phyloP scores from a whole-genome alignment of 176 grass and related monocot species.

The Luzula sylvatica region DNA sequence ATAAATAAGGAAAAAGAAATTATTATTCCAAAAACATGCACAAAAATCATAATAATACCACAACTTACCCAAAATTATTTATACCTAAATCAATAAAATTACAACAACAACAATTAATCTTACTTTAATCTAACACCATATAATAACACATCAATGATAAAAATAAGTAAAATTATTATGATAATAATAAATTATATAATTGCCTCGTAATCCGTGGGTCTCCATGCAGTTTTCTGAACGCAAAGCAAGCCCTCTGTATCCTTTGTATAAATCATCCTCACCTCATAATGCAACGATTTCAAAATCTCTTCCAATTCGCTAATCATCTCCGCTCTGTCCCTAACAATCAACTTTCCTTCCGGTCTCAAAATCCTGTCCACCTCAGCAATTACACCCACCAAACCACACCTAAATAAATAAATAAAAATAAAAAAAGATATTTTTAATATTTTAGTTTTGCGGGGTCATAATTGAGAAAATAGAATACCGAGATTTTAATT shows the following conservation, averaged over 20 bases:
- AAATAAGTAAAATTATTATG: conserved; percentile 5
- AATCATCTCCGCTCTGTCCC: conserved; percentile 42
- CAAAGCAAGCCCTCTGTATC: conserved; percentile 56
- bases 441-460: background rate
- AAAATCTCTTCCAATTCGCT: conserved; percentile 39
- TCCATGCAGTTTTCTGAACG: conserved; percentile 53
- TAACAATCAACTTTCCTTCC: conserved; percentile 53
- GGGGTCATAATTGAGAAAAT: background rate
- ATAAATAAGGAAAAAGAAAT: too few relatives aligned
- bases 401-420: conserved; percentile 42
- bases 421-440: background rate
- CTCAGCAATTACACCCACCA: conserved; percentile 51
- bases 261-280: conserved; percentile 46
- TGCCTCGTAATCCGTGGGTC: conserved; percentile 34
- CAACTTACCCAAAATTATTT: too few relatives aligned
- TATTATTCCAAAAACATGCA: too few relatives aligned
- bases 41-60: too few relatives aligned
- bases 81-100: too few relatives aligned
- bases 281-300: conserved; percentile 56
- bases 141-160: background rate
- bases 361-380: conserved; percentile 72
- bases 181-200: conserved; percentile 20
- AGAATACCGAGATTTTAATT: conserved; percentile 53
- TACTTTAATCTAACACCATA: conserved; percentile 4
- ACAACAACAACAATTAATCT: background rate